These are phyloP conservation scores for Claviceps sp. DNA, from an alignment of 2,329 filamentous ascomycete genomes.

Conservation along the genomic window DNA sequence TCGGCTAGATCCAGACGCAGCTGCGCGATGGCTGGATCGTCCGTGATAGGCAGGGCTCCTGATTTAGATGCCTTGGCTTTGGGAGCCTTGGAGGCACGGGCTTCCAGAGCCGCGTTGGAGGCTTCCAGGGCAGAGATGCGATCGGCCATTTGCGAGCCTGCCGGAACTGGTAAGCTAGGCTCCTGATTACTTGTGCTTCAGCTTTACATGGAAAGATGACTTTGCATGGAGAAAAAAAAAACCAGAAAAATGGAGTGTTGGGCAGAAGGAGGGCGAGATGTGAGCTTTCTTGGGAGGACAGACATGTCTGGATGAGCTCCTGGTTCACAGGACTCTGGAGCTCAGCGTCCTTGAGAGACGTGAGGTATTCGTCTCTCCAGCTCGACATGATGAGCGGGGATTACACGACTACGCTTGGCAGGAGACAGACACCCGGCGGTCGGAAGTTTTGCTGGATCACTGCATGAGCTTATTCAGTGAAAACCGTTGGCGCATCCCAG, in stretches of 20 bases:
- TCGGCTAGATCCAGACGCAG: conserved; percentile 59
- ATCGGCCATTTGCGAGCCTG: conserved; percentile 54
- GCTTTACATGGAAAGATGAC: background rate
- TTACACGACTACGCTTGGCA: background rate
- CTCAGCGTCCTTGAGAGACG: conserved; percentile 59
- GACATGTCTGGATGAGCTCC: conserved; percentile 69
- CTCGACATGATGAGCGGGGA: conserved; percentile 33
- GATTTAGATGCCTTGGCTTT: conserved; percentile 5
- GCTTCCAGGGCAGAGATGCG: conserved; percentile 51
- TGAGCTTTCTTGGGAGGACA: conserved; percentile 13
- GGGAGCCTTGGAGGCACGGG: conserved; percentile 11
- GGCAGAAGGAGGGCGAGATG: background rate
- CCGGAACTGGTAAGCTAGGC: conserved; percentile 8
- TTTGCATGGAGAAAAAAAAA: background rate
- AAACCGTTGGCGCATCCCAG: too few species aligned
- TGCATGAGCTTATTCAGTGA: background rate
- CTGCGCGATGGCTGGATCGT: conserved; percentile 28
- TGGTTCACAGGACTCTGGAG: conserved; percentile 48
- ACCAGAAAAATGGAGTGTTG: background rate
- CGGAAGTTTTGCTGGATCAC: background rate
- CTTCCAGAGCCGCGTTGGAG: conserved; percentile 32
- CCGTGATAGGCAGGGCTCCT: conserved; percentile 3
- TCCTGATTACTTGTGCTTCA: background rate
- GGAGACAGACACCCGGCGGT: background rate
- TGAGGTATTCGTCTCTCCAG: conserved; percentile 74